These are phyloP conservation scores for Suillus americanus DNA, from an alignment of 768 basidiomycete species.

Conservation along the genomic window DNA sequence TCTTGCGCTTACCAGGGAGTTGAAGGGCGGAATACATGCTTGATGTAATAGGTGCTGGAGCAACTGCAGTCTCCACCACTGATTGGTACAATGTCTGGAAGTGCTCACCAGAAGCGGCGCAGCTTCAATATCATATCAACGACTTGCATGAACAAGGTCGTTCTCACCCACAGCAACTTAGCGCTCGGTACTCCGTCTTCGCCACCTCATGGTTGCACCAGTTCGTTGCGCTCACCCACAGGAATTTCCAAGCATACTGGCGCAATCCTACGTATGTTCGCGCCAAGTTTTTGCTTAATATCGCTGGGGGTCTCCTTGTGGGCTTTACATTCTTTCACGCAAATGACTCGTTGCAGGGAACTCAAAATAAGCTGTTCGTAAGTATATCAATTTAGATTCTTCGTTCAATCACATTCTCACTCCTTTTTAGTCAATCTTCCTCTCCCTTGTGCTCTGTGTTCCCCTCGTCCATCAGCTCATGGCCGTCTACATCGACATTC, in stretches of 20 bases:
- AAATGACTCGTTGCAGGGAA: constrained; percentile 53
- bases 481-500: constrained; percentile 56
- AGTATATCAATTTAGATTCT: constrained; percentile 19
- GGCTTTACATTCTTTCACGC: constrained; percentile 63
- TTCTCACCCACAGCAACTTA: constrained; percentile 35
- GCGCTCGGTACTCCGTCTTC: constrained; percentile 42
- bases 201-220: constrained; percentile 57
- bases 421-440: constrained; percentile 47
- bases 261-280: constrained; percentile 58
- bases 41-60: constrained; percentile 79
- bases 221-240: constrained; percentile 39
- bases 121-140: constrained; percentile 40
- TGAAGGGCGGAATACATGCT: constrained; percentile 62
- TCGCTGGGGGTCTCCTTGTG: constrained; percentile 56
- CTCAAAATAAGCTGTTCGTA: constrained; percentile 67
- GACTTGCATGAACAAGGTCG: constrained; percentile 49
- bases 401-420: background rate
- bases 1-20: constrained; percentile 43
- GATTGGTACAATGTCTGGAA: constrained; percentile 70
- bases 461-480: constrained; percentile 65
- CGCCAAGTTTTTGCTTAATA: constrained; percentile 57
- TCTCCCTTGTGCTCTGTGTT: constrained; percentile 49
- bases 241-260: constrained; percentile 50
- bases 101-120: constrained; percentile 43
- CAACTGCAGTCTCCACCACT: constrained; percentile 49